Evolutionary conservation across 257 asterid genomes (phyloP), one percentile per base, ranked within the genome.

Genomic region (Paulownia fortunei): DNA sequence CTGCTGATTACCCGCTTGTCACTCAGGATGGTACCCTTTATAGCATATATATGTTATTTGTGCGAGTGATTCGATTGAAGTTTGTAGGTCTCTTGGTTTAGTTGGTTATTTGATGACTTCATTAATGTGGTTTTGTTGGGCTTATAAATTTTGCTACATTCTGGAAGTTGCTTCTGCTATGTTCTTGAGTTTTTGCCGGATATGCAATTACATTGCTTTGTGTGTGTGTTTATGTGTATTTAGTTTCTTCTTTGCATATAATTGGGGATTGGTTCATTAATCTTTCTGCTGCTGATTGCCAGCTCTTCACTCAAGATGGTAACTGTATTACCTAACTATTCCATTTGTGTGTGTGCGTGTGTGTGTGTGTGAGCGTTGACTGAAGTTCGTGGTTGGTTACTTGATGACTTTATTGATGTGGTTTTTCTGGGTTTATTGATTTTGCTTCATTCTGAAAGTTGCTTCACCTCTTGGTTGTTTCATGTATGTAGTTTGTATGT

Each of bases 1-100:
- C 83, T 23, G 84, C 83, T 65, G 94, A 89, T 87, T 96, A 95
- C 70, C 99, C 99, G 12, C 96, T 95, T 61, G 82, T 93, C 68
- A 85, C 93, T 52, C 99, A 95, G 82, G 99, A 94, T 90, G 98
- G 98, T 92, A 88, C 67, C 69, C 21, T 51, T 65, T 6, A 49
- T 70, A n/a, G n/a, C 39, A 1, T 65, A 5, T 6, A 23, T 59
- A 6, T 80, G 24, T 41, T 5, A 30, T 26, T 19, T 74, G 8
- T n/a, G 24, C 8, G 19, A 19, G 37, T 42, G 4, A 30, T 76
- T 55, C 49, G 32, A 21, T 69, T 18, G 10, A 49, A 65, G 30
- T 65, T 69, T 71, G 47, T 44, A 47, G 27, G 65, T 56, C 49
- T 49, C 49, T 64, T 56, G 46, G 55, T 64, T 23, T 65, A 15